phyloP scores from a whole-genome alignment of 306 rosid genomes.

The Morella rubra region DNA sequence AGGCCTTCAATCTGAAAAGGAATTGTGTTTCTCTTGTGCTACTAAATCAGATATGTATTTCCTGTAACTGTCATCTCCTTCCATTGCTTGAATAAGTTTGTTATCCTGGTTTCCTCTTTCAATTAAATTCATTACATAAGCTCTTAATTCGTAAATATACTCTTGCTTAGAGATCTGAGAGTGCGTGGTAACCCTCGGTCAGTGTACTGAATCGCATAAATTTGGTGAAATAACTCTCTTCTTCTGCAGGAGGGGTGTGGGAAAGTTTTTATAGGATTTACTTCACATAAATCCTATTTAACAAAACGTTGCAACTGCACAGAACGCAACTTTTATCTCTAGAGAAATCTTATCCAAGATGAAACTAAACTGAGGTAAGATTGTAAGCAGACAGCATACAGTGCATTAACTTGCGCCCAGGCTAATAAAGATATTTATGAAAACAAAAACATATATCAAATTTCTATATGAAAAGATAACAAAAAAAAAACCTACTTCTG shows the following conservation, averaged over 20 bases:
- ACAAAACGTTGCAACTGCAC: background rate
- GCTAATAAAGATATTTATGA: slow-evolving; percentile 5
- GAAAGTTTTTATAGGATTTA: background rate
- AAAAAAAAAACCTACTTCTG: slow-evolving; percentile 21
- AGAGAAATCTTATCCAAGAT: background rate
- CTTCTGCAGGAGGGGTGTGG: too few species aligned
- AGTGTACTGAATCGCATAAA: background rate
- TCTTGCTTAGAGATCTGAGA: too few species aligned
- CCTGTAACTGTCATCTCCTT: too few species aligned
- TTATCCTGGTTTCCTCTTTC: background rate
- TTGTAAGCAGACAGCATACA: background rate
- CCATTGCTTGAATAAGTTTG: background rate
- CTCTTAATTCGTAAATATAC: background rate
- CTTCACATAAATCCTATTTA: background rate
- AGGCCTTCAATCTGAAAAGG: background rate
- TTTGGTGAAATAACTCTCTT: background rate
- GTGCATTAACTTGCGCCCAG: slow-evolving; percentile 10
- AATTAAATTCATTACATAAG: too few species aligned
- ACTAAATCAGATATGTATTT: background rate
- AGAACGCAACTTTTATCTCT: background rate
- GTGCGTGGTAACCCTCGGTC: background rate
- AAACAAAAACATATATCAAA: slow-evolving; percentile 2
- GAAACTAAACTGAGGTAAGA: background rate
- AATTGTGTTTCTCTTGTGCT: too few species aligned
- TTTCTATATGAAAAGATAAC: background rate